phyloP scores from a whole-genome alignment of 108 stramenopile species.

The Thalassiosira profunda region DNA sequence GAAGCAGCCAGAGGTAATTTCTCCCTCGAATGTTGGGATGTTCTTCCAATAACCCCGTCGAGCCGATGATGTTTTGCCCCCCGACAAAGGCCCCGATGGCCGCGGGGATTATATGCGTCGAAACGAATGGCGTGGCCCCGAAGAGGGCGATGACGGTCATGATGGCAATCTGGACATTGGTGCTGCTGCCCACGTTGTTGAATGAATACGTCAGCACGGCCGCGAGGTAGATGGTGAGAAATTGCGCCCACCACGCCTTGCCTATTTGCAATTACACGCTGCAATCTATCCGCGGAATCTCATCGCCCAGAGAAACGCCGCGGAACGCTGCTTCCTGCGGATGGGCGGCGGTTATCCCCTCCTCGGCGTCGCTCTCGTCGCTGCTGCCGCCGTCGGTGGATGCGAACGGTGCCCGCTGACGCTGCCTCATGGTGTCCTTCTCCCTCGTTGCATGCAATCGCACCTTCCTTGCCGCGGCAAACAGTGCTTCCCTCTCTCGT shows the following conservation, averaged over 20 bases:
- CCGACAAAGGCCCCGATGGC: slow-evolving; percentile 56
- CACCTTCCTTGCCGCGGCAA: no score
- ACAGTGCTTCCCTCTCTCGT: no score
- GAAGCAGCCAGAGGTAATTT: slow-evolving; percentile 45
- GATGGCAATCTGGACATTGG: slow-evolving; percentile 54
- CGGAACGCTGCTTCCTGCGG: no score
- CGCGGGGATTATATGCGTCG: slow-evolving; percentile 34
- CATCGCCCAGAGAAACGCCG: no score
- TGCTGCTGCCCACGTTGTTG: slow-evolving; percentile 15
- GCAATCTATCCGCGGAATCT: no score
- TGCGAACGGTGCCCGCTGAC: no score
- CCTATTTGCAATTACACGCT: no score
- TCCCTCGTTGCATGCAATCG: no score
- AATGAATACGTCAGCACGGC: slow-evolving; percentile 49
- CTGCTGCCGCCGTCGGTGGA: no score
- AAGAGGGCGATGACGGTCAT: slow-evolving; percentile 55
- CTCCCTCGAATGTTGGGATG: background rate
- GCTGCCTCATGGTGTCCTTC: no score
- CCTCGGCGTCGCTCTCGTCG: no score
- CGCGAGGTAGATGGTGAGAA: slow-evolving; percentile 23
- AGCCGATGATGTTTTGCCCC: slow-evolving; percentile 56
- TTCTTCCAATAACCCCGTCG: slow-evolving; percentile 10
- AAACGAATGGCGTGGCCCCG: slow-evolving; percentile 39
- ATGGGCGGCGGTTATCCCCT: no score
- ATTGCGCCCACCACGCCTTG: slow-evolving; percentile 44